These are phyloP conservation scores for Fusarium robinianum DNA, from an alignment of 2,329 filamentous ascomycete genomes.

Conservation along the genomic window DNA sequence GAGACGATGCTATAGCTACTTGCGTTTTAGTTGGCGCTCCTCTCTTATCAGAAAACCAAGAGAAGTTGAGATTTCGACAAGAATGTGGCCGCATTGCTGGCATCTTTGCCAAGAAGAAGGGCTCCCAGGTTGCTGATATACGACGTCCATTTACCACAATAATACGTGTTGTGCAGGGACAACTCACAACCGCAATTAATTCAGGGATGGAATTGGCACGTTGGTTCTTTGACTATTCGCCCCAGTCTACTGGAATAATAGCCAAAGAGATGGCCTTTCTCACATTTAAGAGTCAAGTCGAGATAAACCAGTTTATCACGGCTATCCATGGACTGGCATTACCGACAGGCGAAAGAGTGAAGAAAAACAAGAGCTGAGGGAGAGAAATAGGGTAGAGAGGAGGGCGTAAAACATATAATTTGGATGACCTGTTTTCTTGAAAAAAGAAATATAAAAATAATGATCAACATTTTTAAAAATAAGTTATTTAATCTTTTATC, in stretches of 20 bases:
- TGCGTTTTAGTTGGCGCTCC: slow-evolving; percentile 11
- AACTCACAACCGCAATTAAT: slow-evolving; percentile 8
- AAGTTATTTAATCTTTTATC: too few relatives aligned
- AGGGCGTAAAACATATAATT: slow-evolving; percentile 1
- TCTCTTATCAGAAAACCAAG: not conserved
- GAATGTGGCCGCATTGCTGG: slow-evolving; percentile 6
- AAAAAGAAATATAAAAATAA: too few relatives aligned
- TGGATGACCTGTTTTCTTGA: too few relatives aligned
- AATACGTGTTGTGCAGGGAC: not conserved
- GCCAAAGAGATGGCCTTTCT: not conserved
- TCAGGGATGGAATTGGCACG: slow-evolving; percentile 14
- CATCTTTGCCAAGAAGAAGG: slow-evolving; percentile 3
- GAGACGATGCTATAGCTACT: slow-evolving; percentile 21
- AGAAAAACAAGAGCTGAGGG: not conserved
- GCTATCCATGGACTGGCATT: slow-evolving; percentile 1
- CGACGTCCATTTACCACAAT: slow-evolving; percentile 4
- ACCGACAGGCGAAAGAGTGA: slow-evolving; percentile 4
- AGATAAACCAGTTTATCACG: slow-evolving; percentile 4
- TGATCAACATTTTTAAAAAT: too few relatives aligned
- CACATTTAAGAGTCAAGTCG: slow-evolving; percentile 7
- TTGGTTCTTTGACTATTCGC: slow-evolving; percentile 9
- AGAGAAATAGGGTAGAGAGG: not conserved
- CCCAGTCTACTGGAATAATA: not conserved
- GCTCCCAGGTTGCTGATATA: not conserved
- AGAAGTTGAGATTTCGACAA: slow-evolving; percentile 14